Base-by-base conservation (phyloP, 78 protist species). In the Dictyostelium intermedium region DNA sequence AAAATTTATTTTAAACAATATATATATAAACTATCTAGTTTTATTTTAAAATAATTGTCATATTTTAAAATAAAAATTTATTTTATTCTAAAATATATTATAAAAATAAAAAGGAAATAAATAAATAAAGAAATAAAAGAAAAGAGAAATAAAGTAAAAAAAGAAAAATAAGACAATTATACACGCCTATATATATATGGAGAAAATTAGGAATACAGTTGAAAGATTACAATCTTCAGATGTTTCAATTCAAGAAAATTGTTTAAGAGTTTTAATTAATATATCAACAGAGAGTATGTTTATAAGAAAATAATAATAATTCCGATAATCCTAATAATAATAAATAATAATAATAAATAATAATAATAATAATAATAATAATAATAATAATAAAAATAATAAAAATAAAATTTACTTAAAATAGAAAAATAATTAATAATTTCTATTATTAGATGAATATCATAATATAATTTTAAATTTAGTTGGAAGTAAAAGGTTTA, bases 231-330 rank as follows among this genome's bases (percentile, higher is more conserved):
- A 85, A 13, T 89, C 94, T 34, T 37, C 87, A 18, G 94, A 89
- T 89, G 82, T 80, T 13, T 89, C 94, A 45, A 35, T 89, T n/a
- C 94, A 89, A 47, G 94, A 89, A 39, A 60, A 78, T 50, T 80
- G 56, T 18, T 16, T 89, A 50, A 63, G 87, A 80, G 8, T 63
- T 41, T 70, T 89, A 32, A 89, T 89, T 18, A 89, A 89, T 69
- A 66, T 72, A 53, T 89, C 94, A 41, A 80, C 87, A 18, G 94
- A 89, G 25, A 41, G 94, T 87, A 76, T n/a, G 89, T 66, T 60
- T 39, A 50, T 50, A n/a, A n/a, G n/a, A 45, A 8, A 45, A 45
- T 8, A 45, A 45, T 9, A 5, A 61, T 23, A 61, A n/a, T 25
- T 8, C 1, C 6, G 1, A n/a, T 18, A 61, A 25, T 25, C 0